Conservation (phyloP, 331 rosid species). For the Telfairia occidentalis region DNA sequence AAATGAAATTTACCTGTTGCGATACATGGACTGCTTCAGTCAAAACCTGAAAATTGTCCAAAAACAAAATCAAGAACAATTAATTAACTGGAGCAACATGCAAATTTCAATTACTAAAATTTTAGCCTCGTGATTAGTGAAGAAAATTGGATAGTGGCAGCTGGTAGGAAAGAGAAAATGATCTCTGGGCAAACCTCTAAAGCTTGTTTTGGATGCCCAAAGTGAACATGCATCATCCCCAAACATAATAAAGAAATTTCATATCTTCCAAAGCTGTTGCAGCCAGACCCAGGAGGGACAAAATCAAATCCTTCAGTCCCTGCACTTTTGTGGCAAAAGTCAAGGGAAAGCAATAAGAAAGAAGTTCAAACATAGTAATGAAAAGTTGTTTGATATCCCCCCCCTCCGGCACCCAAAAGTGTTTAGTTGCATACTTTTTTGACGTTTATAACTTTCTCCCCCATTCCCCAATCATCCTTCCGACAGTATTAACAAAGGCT, state of each 20-base stretch:
- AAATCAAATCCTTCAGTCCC: constrained; percentile 96
- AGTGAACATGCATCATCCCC: constrained; percentile 97
- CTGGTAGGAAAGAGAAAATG: constrained; percentile 8
- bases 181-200: constrained; percentile 69
- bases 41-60: constrained; percentile 51
- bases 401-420: too few relatives aligned
- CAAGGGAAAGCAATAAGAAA: constrained; percentile 2
- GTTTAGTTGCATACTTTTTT: neutral
- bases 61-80: constrained; percentile 13
- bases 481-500: neutral
- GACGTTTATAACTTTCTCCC: neutral
- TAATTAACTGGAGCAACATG: constrained; percentile 2
- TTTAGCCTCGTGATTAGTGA: constrained; percentile 9
- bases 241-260: constrained; percentile 76
- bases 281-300: constrained; percentile 50
- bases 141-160: neutral
- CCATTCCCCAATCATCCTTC: neutral
- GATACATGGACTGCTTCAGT: constrained; percentile 90
- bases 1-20: constrained; percentile 57
- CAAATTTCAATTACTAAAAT: neutral
- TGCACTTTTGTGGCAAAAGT: constrained; percentile 62
- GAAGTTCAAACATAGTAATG: neutral
- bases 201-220: constrained; percentile 91
- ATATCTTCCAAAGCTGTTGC: constrained; percentile 65
- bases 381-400: neutral